Evolutionary conservation across 495 filamentous ascomycete genomes (phyloP).

Genomic region (Articulospora tetracladia): DNA sequence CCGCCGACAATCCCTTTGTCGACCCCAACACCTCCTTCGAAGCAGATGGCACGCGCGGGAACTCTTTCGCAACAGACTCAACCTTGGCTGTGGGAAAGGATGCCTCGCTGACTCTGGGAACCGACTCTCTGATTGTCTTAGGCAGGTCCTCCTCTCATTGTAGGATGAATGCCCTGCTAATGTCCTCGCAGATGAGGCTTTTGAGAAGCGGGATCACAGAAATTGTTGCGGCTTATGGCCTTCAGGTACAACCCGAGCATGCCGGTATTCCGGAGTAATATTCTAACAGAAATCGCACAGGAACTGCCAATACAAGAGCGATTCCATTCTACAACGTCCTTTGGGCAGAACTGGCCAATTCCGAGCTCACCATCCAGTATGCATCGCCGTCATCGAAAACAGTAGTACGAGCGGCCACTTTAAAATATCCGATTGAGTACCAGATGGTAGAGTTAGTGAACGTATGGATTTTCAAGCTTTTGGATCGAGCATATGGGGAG

Average conservation of each 20-base stretch:
- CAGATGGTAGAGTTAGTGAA: slow-evolving; percentile 46
- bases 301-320: slow-evolving; percentile 27
- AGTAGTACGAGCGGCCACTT: slow-evolving; percentile 49
- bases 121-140: slow-evolving; percentile 60
- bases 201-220: slow-evolving; percentile 31
- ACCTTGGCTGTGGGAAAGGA: slow-evolving; percentile 53
- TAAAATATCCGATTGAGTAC: slow-evolving; percentile 58
- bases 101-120: slow-evolving; percentile 59
- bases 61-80: slow-evolving; percentile 32
- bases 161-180: slow-evolving; percentile 12
- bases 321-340: slow-evolving; percentile 84
- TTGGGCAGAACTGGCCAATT: slow-evolving; percentile 61
- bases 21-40: slow-evolving; percentile 21
- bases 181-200: slow-evolving; percentile 40
- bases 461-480: slow-evolving; percentile 57
- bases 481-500: slow-evolving; percentile 70
- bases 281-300: slow-evolving; percentile 14
- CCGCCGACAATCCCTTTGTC: slow-evolving; percentile 24
- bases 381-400: slow-evolving; percentile 54
- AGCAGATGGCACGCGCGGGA: slow-evolving; percentile 23
- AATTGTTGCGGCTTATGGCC: slow-evolving; percentile 46
- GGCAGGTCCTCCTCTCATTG: slow-evolving; percentile 34
- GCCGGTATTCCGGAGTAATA: not conserved
- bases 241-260: slow-evolving; percentile 26
- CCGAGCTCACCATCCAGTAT: slow-evolving; percentile 71